phyloP scores from a whole-genome alignment of 1,139 yeast genomes.

The Diutina neorugosa region DNA sequence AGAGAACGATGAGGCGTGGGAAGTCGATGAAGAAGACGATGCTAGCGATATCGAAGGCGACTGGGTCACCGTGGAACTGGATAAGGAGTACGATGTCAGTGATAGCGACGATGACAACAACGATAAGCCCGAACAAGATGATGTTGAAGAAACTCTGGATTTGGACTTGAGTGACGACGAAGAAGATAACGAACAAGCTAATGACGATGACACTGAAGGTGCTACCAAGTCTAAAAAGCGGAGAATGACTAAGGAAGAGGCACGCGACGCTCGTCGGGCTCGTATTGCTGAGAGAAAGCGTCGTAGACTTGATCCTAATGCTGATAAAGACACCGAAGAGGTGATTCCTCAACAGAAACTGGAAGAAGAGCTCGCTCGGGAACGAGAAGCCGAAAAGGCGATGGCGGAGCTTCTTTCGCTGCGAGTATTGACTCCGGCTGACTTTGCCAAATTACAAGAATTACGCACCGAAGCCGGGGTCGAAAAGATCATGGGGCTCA shows the following conservation, averaged over 20 bases:
- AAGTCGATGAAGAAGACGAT: constrained; percentile 13
- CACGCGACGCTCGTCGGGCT: background rate
- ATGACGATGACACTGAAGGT: constrained; percentile 18
- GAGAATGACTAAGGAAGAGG: background rate
- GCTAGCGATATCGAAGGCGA: constrained; percentile 43
- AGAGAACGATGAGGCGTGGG: constrained; percentile 47
- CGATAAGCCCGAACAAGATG: constrained; percentile 16
- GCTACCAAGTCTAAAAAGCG: constrained; percentile 10
- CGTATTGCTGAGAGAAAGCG: constrained; percentile 1
- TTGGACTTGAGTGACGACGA: constrained; percentile 5
- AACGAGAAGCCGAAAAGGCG: constrained; percentile 15
- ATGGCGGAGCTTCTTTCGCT: constrained; percentile 56
- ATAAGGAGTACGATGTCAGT: constrained; percentile 42
- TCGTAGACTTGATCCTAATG: background rate
- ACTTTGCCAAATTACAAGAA: constrained; percentile 89
- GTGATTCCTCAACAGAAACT: constrained; percentile 8
- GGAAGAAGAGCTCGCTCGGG: constrained; percentile 13
- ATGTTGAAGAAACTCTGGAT: constrained; percentile 34
- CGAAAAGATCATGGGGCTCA: constrained; percentile 59
- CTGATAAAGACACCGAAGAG: background rate
- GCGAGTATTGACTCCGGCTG: constrained; percentile 89
- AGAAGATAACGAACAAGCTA: constrained; percentile 16
- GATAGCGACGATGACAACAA: constrained; percentile 38
- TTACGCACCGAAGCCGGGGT: constrained; percentile 75
- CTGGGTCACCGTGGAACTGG: constrained; percentile 49